Percentiles rank a stretch among this genome's conserved stretches.
Conservation (phyloP, 2,329 filamentous ascomycete species). For the Beauveria scarabaeidicola region DNA sequence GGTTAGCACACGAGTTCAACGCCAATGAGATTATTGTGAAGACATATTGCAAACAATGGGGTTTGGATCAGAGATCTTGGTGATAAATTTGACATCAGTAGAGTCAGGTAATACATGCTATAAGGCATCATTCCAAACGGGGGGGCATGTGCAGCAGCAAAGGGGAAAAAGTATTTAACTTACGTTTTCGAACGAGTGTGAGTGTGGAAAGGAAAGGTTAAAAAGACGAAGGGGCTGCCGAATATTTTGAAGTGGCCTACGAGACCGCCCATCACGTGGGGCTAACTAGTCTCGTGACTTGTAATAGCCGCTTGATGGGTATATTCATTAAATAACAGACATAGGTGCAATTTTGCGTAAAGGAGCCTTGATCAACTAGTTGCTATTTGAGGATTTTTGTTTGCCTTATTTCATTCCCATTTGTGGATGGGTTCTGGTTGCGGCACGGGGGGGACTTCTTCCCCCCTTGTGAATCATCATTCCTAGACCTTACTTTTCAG, state of each 20-base stretch:
- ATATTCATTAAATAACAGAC: too few relatives aligned
- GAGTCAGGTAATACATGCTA: conserved; percentile 53
- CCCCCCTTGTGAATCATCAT: too few relatives aligned
- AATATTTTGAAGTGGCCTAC: conserved; percentile 2
- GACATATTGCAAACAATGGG: conserved; percentile 11
- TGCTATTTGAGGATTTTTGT: too few relatives aligned
- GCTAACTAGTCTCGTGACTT: too few relatives aligned
- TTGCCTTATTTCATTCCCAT: too few relatives aligned
- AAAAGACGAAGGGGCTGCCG: neutral
- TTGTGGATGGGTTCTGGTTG: too few relatives aligned
- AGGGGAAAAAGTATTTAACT: conserved; percentile 14
- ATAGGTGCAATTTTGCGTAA: too few relatives aligned
- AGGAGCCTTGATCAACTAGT: too few relatives aligned
- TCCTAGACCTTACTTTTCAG: too few relatives aligned
- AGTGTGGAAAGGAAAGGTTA: conserved; percentile 8
- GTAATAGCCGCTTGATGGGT: too few relatives aligned
- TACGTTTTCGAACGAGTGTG: conserved; percentile 23
- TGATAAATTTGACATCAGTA: conserved; percentile 54
- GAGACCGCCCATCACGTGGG: conserved; percentile 10
- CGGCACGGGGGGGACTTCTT: too few relatives aligned
- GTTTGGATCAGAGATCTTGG: conserved; percentile 61
- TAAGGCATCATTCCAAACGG: conserved; percentile 41
- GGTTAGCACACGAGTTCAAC: conserved; percentile 17
- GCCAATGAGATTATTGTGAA: neutral
- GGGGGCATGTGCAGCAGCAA: neutral